Evolutionary conservation across 352 stramenopile genomes (phyloP).

Genomic region (Globisporangium carolinianum): DNA sequence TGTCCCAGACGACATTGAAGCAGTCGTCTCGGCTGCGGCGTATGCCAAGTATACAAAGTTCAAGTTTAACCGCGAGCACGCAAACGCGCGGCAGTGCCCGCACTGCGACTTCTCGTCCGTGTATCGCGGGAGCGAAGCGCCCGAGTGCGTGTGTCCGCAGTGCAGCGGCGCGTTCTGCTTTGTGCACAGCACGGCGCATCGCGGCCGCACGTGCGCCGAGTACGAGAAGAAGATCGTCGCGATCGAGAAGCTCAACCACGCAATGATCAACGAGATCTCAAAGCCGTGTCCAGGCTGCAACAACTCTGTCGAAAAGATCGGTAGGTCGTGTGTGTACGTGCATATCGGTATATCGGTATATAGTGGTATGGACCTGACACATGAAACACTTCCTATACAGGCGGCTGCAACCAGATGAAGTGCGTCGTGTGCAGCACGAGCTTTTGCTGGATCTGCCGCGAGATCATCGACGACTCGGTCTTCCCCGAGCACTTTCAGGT

Average conservation of each 20-base stretch:
- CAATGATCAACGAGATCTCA: constrained; percentile 66
- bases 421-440: constrained; percentile 71
- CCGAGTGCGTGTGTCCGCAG: constrained; percentile 32
- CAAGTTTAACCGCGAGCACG: constrained; percentile 79
- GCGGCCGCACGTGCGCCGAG: constrained; percentile 50
- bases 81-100: constrained; percentile 49
- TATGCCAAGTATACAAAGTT: constrained; percentile 81
- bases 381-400: constrained; percentile 7
- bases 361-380: background rate
- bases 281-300: constrained; percentile 86
- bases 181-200: constrained; percentile 81
- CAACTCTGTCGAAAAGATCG: constrained; percentile 86
- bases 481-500: constrained; percentile 87
- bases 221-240: constrained; percentile 76
- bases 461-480: constrained; percentile 73
- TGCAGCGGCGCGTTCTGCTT: constrained; percentile 78
- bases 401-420: constrained; percentile 91
- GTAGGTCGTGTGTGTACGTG: constrained; percentile 6
- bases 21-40: constrained; percentile 32
- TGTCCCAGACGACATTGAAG: constrained; percentile 32
- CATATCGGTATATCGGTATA: background rate
- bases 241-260: constrained; percentile 81
- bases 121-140: constrained; percentile 28
- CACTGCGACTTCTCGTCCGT: constrained; percentile 53
- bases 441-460: constrained; percentile 88